Conservation (phyloP, 139 green algal species). For the Chlamydomonas schloesseri region DNA sequence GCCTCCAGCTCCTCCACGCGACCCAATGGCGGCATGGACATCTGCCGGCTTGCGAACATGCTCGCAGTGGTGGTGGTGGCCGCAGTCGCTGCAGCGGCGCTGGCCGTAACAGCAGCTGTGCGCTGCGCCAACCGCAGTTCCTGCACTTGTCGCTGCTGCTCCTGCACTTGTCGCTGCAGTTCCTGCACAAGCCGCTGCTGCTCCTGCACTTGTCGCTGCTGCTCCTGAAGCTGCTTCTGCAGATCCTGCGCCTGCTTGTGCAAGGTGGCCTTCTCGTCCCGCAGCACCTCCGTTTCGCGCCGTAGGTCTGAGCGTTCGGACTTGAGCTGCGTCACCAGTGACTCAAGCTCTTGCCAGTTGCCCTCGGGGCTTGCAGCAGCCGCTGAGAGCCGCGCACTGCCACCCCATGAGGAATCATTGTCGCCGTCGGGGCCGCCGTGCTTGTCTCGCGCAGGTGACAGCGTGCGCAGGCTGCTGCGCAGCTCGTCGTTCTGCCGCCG, state of each 20-base stretch:
- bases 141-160: not conserved
- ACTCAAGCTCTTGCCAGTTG: conserved; percentile 43
- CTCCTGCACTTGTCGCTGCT: not conserved
- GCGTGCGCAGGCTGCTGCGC: conserved; percentile 29
- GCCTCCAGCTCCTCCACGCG: not conserved
- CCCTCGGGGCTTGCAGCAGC: not conserved
- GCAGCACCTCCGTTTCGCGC: conserved; percentile 33
- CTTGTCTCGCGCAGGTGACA: not conserved
- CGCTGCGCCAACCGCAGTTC: conserved; percentile 1
- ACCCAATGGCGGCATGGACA: not conserved
- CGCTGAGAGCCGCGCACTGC: not conserved
- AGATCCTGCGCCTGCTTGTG: conserved; percentile 11
- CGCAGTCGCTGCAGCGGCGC: not conserved
- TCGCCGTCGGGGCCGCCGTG: no score
- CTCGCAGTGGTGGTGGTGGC: no score
- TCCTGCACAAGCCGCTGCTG: no score
- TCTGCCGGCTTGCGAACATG: not conserved
- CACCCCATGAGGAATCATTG: no score
- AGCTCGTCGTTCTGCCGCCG: conserved; percentile 35
- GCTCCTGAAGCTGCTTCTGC: not conserved
- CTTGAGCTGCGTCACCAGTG: conserved; percentile 30
- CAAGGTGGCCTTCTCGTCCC: conserved; percentile 8
- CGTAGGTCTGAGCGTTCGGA: not conserved
- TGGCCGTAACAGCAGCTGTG: not conserved
- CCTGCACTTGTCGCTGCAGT: not conserved